These are phyloP conservation scores for Sporothrix brasiliensis DNA, from an alignment of 2,329 filamentous ascomycete species.

Conservation along the genomic window DNA sequence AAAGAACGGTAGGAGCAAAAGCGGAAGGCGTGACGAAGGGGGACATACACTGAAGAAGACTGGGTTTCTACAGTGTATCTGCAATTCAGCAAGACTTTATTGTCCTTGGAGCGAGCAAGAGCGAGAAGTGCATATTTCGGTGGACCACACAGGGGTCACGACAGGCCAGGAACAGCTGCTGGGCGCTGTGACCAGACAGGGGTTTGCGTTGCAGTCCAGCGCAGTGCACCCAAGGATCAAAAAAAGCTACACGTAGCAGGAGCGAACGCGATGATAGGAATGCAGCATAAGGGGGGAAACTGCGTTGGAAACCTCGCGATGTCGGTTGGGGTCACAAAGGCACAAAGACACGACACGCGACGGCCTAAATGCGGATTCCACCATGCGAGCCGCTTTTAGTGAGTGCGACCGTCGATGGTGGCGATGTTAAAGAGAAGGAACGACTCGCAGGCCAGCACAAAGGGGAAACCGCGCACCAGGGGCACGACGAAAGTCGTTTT, in stretches of 20 bases:
- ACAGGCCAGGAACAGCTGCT: conserved; percentile 15
- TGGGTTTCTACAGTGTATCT: neutral
- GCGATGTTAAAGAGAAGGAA: conserved; percentile 15
- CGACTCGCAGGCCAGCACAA: neutral
- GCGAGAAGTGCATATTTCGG: conserved; percentile 21
- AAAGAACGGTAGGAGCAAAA: conserved; percentile 2
- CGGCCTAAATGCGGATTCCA: conserved; percentile 6
- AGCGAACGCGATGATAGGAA: neutral
- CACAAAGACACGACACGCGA: neutral
- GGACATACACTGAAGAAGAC: neutral
- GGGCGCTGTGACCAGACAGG: conserved; percentile 11
- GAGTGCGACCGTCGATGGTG: neutral
- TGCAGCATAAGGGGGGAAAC: conserved; percentile 3
- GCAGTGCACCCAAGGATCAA: conserved; percentile 9
- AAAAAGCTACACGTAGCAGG: neutral
- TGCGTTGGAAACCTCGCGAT: neutral
- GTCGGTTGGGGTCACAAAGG: neutral
- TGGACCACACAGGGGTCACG: conserved; percentile 20
- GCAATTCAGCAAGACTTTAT: no score
- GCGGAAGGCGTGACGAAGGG: neutral
- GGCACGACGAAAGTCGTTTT: neutral
- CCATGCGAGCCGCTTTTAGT: neutral
- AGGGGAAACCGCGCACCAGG: conserved; percentile 27
- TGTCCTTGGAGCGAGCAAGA: neutral
- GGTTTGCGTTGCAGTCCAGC: conserved; percentile 19